Percentiles rank a stretch among this genome's conserved stretches.
phyloP scores from a whole-genome alignment of 2,329 filamentous ascomycete genomes.

The Penicillium sp. region DNA sequence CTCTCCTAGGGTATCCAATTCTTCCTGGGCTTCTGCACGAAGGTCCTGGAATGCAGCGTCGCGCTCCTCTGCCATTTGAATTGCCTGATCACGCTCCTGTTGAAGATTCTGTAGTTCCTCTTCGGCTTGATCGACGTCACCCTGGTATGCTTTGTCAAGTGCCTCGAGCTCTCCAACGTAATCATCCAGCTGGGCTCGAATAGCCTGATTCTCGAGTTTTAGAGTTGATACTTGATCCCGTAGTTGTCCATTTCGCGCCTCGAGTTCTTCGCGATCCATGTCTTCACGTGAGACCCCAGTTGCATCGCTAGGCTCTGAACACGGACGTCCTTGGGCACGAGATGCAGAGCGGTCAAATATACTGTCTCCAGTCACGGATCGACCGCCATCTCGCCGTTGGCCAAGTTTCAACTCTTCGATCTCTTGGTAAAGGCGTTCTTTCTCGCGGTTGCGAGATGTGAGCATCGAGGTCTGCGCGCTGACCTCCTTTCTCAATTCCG shows the following conservation, averaged over 20 bases:
- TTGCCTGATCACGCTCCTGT: constrained; percentile 81
- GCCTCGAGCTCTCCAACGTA: constrained; percentile 79
- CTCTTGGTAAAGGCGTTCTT: constrained; percentile 92
- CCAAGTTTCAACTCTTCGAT: constrained; percentile 95
- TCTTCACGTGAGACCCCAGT: constrained; percentile 73
- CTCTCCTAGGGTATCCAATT: constrained; percentile 61
- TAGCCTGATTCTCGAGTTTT: constrained; percentile 86
- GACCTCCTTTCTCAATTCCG: constrained; percentile 86
- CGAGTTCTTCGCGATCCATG: constrained; percentile 80
- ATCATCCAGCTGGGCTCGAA: constrained; percentile 79
- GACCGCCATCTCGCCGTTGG: constrained; percentile 68
- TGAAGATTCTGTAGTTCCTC: constrained; percentile 80
- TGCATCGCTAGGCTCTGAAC: constrained; percentile 72
- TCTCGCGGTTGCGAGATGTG: constrained; percentile 92
- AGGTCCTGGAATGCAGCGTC: constrained; percentile 57
- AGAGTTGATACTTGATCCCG: constrained; percentile 85
- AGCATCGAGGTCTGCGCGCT: constrained; percentile 97
- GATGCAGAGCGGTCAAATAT: constrained; percentile 94
- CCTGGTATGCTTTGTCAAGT: constrained; percentile 73
- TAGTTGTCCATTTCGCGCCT: constrained; percentile 79
- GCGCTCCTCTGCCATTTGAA: constrained; percentile 71
- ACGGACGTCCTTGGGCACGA: constrained; percentile 73
- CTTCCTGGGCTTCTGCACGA: constrained; percentile 62
- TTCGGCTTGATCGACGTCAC: constrained; percentile 77
- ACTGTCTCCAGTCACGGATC: constrained; percentile 75